Evolutionary conservation across 1,139 yeast genomes (phyloP).

Genomic region (Yamadazyma trypodendri): DNA sequence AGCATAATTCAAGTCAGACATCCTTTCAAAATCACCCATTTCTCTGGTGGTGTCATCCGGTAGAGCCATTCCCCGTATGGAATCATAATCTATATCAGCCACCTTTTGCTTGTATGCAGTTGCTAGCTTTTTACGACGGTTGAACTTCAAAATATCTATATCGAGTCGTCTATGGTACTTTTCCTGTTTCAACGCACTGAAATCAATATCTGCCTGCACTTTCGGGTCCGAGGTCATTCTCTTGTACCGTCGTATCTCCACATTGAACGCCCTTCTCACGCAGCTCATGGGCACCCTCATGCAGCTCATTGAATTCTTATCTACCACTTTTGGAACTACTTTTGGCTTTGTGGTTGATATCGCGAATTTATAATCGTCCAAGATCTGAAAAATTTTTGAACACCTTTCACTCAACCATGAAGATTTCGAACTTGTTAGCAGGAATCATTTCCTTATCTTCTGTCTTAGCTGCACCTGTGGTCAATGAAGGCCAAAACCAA

Average conservation of each 20-base stretch:
- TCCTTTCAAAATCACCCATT: not conserved
- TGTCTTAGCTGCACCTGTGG: slow-evolving; percentile 11
- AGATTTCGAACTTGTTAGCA: slow-evolving; percentile 2
- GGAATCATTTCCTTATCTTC: slow-evolving; percentile 1
- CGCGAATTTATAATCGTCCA: not conserved
- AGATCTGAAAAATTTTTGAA: slow-evolving; percentile 3
- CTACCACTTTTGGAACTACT: not conserved
- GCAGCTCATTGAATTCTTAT: not conserved
- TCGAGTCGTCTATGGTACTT: slow-evolving; percentile 10
- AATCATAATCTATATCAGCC: slow-evolving; percentile 1
- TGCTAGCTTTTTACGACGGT: slow-evolving; percentile 5
- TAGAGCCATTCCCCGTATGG: not conserved
- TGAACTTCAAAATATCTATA: slow-evolving; percentile 8
- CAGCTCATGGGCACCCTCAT: not conserved
- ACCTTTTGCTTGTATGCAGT: slow-evolving; percentile 3
- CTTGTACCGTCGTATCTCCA: slow-evolving; percentile 6
- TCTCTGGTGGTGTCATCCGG: not conserved
- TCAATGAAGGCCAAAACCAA: slow-evolving; percentile 18
- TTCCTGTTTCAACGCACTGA: slow-evolving; percentile 2
- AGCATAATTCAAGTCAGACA: slow-evolving; percentile 5
- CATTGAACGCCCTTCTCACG: not conserved
- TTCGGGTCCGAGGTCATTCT: not conserved
- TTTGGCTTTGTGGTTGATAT: not conserved
- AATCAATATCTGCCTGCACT: slow-evolving; percentile 1
- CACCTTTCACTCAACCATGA: slow-evolving; percentile 2